Base-by-base conservation (phyloP, 768 basidiomycete species). In the Amanita muscaria region DNA sequence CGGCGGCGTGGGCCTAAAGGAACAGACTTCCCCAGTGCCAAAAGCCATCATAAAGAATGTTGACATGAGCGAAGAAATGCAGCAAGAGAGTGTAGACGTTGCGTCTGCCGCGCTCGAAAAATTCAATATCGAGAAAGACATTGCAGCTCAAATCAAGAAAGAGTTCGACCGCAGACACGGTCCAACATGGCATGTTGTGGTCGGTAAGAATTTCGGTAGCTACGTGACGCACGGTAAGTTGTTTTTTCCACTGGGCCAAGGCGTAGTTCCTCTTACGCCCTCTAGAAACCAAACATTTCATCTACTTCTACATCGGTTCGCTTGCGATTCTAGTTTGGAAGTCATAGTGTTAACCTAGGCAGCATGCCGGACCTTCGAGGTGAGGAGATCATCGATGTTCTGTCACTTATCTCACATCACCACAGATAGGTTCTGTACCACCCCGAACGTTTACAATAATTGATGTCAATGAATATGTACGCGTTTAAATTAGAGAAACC, bases 121-220 rank as follows among this genome's bases (percentile, higher is more conserved):
- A 64, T 89, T 81, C 70, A 83, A 77, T 64, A 85, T 96, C 70
- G 94, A 98, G 73, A 97, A 96, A 67, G 94, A 98, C 64, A 91
- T 97, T 60, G 94, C 94, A 12, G 91, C 93, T 32, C 83, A 88
- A 64, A 88, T 97, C 78, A 98, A 98, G 78, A 92, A 92, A 66
- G 91, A 96, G 70, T 91, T 93, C 62, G 94, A 98, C 74, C 74
- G 80, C 67, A 72, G 84, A 64, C 83, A 90, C 55, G 89, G 90
- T 19, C 80, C 88, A 46, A 96, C 93, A 55, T 98, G 94, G 94
- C 94, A 98, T 63, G 91, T 92, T 63, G 92, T 98, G 53, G 94
- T 94, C 40, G 94, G 94, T 49, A 97, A 94, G 74, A 96, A 97
- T 71, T 97, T 94, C 78, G 93, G 93, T 40, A 90, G 88, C 68